These are phyloP conservation scores for Ceratocystis cubensis DNA, from an alignment of 2,329 filamentous ascomycete genomes.

Conservation along the genomic window DNA sequence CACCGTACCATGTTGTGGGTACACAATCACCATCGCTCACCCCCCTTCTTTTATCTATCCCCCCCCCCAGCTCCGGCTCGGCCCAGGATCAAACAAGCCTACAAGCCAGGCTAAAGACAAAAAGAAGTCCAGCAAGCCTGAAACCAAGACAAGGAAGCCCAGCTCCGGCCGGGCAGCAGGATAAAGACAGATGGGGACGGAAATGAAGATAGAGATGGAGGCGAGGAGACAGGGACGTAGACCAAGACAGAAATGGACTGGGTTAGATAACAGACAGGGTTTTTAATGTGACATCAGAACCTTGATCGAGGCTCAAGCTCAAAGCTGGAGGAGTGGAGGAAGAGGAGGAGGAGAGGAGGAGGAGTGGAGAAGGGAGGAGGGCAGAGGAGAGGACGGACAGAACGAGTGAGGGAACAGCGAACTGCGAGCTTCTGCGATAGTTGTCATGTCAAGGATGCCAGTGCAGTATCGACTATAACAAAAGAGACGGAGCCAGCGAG, in stretches of 20 bases:
- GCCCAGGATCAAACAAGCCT: no score
- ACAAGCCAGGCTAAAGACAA: no score
- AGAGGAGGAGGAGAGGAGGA: no score
- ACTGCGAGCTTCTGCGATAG: no score
- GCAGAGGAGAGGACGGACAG: background rate
- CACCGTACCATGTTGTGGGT: background rate
- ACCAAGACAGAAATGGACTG: background rate
- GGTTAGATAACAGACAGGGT: background rate
- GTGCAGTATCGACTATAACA: no score
- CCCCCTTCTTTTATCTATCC: background rate
- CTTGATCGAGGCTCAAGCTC: background rate
- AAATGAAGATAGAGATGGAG: no score
- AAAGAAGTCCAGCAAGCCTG: background rate
- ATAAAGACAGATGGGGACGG: background rate
- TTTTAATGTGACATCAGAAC: slow-evolving; percentile 1
- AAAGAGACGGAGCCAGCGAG: no score
- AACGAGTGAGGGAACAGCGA: background rate
- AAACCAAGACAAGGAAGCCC: background rate
- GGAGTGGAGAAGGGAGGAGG: background rate
- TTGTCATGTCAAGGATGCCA: no score
- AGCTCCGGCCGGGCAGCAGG: background rate
- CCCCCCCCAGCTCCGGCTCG: background rate
- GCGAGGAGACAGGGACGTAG: background rate
- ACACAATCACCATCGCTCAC: background rate
- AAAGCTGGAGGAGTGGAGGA: background rate